Conservation (phyloP, 2,329 filamentous ascomycete species). For the Talaromyces sp. region DNA sequence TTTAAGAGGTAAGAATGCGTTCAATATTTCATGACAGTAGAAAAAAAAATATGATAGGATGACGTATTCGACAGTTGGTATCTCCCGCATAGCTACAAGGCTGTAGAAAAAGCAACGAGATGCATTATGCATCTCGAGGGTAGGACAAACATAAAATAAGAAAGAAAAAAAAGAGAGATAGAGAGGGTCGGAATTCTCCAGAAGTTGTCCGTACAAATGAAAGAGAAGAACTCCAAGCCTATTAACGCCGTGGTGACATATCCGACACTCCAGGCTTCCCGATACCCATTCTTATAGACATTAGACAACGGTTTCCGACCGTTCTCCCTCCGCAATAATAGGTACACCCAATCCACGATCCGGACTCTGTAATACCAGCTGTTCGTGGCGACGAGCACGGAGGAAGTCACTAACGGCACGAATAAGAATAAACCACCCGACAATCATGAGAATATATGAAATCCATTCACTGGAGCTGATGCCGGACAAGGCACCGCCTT, state of each 20-base stretch:
- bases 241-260: constrained; percentile 15
- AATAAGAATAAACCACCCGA: constrained; percentile 97
- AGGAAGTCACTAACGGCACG: constrained; percentile 90
- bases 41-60: constrained; percentile 2
- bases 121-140: constrained; percentile 8
- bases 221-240: constrained; percentile 16
- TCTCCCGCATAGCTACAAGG: constrained; percentile 26
- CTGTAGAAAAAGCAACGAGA: constrained; percentile 11
- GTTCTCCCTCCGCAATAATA: constrained; percentile 84
- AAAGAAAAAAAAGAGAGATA: constrained; percentile 1
- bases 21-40: background rate
- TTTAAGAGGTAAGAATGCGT: background rate
- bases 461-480: constrained; percentile 83
- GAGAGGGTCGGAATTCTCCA: constrained; percentile 12
- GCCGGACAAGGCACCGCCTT: constrained; percentile 50
- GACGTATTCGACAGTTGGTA: constrained; percentile 26
- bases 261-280: constrained; percentile 16
- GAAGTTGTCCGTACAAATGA: constrained; percentile 16
- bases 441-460: constrained; percentile 91
- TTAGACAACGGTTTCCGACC: constrained; percentile 74
- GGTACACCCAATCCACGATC: constrained; percentile 83
- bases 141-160: constrained; percentile 1
- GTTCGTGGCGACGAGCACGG: constrained; percentile 84
- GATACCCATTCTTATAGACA: constrained; percentile 19
- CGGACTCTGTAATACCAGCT: constrained; percentile 88